Conservation (phyloP, 768 basidiomycete species). For the Infundibulicybe gibba region DNA sequence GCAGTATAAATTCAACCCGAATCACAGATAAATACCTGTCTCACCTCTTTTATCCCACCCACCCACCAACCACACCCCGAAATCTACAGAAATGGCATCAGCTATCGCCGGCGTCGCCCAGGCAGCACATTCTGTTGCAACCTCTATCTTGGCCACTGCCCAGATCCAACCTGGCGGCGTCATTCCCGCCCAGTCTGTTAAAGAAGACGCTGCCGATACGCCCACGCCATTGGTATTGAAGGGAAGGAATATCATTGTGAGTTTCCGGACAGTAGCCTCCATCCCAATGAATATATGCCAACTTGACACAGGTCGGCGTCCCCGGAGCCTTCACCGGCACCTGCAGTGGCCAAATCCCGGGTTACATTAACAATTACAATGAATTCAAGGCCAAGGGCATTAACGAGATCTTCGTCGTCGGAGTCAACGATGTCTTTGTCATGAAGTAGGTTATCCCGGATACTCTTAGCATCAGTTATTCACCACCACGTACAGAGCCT, state of each 20-base stretch:
- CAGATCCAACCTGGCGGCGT: background rate
- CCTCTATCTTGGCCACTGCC: conserved; percentile 42
- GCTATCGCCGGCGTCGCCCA: conserved; percentile 41
- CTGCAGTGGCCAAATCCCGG: conserved; percentile 61
- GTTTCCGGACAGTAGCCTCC: background rate
- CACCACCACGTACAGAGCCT: conserved; percentile 41
- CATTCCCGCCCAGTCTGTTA: background rate
- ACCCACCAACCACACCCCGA: background rate
- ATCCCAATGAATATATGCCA: background rate
- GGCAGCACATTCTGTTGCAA: conserved; percentile 51
- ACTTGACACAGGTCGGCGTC: conserved; percentile 52
- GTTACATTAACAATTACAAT: conserved; percentile 62
- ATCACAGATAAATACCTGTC: no score
- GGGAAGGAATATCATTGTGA: background rate
- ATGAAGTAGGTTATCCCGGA: conserved; percentile 37
- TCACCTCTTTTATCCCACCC: no score
- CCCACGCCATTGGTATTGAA: background rate
- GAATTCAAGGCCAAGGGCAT: conserved; percentile 78
- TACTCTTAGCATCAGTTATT: background rate
- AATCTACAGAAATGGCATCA: conserved; percentile 37
- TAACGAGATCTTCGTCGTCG: conserved; percentile 64
- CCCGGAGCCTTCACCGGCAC: conserved; percentile 77
- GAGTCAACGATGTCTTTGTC: conserved; percentile 80
- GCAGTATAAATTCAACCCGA: no score
- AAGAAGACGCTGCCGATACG: background rate